Percentiles rank a stretch among this genome's conserved stretches.
Evolutionary conservation across 106 monocot genomes (phyloP).

Genomic region (Amphibolis antarctica): DNA sequence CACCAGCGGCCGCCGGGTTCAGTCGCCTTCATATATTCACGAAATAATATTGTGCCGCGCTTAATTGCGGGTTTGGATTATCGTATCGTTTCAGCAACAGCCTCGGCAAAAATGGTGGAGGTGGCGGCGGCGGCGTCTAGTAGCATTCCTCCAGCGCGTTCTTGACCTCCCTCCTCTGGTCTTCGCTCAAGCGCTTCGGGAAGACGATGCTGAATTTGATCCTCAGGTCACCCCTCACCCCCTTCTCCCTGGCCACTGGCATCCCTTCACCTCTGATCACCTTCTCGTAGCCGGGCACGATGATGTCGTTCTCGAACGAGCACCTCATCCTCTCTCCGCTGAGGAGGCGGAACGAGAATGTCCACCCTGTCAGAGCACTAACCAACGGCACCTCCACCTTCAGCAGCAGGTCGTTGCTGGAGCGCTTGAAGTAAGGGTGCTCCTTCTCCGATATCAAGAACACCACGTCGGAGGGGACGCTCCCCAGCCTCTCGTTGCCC

Average conservation of each 20-base stretch:
- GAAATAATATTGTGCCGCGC: too few relatives aligned
- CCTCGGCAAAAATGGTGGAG: too few relatives aligned
- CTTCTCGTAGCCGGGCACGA: slow-evolving; percentile 59
- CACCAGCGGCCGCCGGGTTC: too few relatives aligned
- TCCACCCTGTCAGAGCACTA: slow-evolving; percentile 66
- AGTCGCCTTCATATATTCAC: too few relatives aligned
- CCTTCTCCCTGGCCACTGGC: slow-evolving; percentile 40
- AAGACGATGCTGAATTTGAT: slow-evolving; percentile 53
- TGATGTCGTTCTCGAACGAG: slow-evolving; percentile 43
- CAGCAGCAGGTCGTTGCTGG: slow-evolving; percentile 49
- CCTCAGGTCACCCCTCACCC: slow-evolving; percentile 39
- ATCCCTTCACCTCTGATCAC: slow-evolving; percentile 57
- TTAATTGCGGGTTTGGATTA: too few relatives aligned
- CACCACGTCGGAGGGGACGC: slow-evolving; percentile 39
- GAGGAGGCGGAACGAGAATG: slow-evolving; percentile 38
- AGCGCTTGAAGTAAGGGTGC: slow-evolving; percentile 54
- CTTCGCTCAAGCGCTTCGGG: slow-evolving; percentile 28
- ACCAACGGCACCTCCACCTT: slow-evolving; percentile 45
- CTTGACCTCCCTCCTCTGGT: slow-evolving; percentile 20
- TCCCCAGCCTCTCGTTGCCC: slow-evolving; percentile 49
- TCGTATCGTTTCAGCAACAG: too few relatives aligned
- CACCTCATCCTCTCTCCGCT: slow-evolving; percentile 50
- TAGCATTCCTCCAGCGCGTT: slow-evolving; percentile 25
- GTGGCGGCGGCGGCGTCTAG: too few relatives aligned
- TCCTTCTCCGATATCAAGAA: slow-evolving; percentile 51